Base-by-base conservation (phyloP, 192 early-diverging fungal genomes). In the Podochytrium sp. region DNA sequence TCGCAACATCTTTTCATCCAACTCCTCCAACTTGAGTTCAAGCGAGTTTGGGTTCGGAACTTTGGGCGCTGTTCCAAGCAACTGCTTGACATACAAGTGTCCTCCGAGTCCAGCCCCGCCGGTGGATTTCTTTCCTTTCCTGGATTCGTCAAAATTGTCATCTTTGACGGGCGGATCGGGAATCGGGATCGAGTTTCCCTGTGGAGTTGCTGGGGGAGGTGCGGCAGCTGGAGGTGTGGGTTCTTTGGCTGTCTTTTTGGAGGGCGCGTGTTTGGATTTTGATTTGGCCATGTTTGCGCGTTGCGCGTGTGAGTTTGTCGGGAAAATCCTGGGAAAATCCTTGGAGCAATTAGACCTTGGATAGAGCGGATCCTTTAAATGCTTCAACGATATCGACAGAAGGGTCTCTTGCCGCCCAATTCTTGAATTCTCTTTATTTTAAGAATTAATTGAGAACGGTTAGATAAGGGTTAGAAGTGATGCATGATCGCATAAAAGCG, bases 1-100 rank as follows among this genome's bases (percentile, higher is more conserved):
- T 49, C 58, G 18, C 60, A 84, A 49, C 23, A 81, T 61, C 18
- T 55, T 53, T 53, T 84, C 83, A 66, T 85, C 77, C n/a, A 85
- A 69, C 47, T 85, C 83, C 18, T 85, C 83, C 7, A 85, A 25
- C 32, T 50, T 43, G 0, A 82, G 66, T 39, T 81, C 76, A 4
- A 43, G 52, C 39, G 58, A 29, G 20, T 14, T 35, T 27, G 55
- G 70, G 40, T 30, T 38, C 0, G 37, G 52, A 50, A 12, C 38
- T 65, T 58, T 75, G 52, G 61, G 63, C 47, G 40, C 78, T 42
- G 52, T 70, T 64, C 67, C 74, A 6, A 75, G 25, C 32, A 75
- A 41, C 74, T 75, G 74, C 39, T 67, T 65, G 4, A 75, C 74
- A 10, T 58, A 37, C 14, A 65, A 18, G 33, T 75, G 74, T 2